Evolutionary conservation across 192 early-diverging fungal species (phyloP).

Genomic region (Mortierella claussenii): DNA sequence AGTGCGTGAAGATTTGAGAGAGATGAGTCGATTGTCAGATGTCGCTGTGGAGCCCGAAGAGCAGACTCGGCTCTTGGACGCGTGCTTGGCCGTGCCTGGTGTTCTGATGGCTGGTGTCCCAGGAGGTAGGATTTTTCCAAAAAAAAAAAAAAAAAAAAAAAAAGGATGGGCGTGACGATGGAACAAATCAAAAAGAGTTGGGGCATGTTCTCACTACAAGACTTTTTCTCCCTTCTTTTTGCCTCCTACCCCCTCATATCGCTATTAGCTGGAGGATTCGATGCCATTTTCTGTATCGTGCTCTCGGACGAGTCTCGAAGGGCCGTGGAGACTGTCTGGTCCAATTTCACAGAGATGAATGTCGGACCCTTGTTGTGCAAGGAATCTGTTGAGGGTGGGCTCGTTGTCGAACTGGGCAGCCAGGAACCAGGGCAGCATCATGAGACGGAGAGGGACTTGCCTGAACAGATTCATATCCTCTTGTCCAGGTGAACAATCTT

Average conservation of each 20-base stretch:
- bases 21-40: constrained; percentile 75
- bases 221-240: too few relatives aligned
- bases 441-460: too few relatives aligned
- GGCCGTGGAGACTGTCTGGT: constrained; percentile 71
- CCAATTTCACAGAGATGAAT: constrained; percentile 76
- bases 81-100: constrained; percentile 81
- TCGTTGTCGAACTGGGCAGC: constrained; percentile 45
- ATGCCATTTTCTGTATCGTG: constrained; percentile 94
- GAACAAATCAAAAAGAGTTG: background rate
- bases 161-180: too few relatives aligned
- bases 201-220: too few relatives aligned
- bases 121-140: constrained; percentile 66
- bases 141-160: background rate
- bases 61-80: constrained; percentile 90
- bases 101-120: constrained; percentile 95
- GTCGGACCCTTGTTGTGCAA: constrained; percentile 85
- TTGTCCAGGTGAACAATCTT: too few relatives aligned
- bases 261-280: constrained; percentile 89
- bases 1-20: constrained; percentile 75
- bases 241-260: background rate
- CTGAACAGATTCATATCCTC: too few relatives aligned
- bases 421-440: too few relatives aligned
- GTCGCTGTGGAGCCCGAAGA: constrained; percentile 92
- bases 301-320: constrained; percentile 61
- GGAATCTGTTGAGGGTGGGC: constrained; percentile 68